Percentiles rank a stretch among this genome's conserved stretches.
Evolutionary conservation across 352 stramenopile genomes (phyloP).

Genomic region (Pythium insidiosum): DNA sequence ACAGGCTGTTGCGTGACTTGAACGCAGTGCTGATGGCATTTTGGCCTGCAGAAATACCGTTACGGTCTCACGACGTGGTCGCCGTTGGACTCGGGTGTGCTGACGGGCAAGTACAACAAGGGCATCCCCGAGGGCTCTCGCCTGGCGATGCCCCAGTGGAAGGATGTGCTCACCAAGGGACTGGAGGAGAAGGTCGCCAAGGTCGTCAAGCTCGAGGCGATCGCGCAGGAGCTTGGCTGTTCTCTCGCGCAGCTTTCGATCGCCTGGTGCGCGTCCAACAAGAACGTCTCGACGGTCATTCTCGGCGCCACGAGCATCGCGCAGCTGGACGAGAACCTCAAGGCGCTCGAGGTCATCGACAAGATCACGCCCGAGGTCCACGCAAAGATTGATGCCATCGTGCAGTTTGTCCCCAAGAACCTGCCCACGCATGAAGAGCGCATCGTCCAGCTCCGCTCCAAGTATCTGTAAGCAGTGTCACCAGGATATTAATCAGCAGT

Average conservation of each 20-base stretch:
- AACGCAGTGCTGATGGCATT: background rate
- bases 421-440: conserved; percentile 10
- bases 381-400: conserved; percentile 34
- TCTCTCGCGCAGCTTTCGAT: conserved; percentile 46
- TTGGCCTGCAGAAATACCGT: conserved; percentile 36
- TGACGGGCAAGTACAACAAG: conserved; percentile 82
- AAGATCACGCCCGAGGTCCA: conserved; percentile 44
- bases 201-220: conserved; percentile 29
- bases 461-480: conserved; percentile 9
- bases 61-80: conserved; percentile 71
- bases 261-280: conserved; percentile 42
- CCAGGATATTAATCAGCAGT: too few species aligned
- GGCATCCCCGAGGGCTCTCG: conserved; percentile 62
- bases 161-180: conserved; percentile 36
- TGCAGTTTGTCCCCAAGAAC: conserved; percentile 24
- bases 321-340: conserved; percentile 49
- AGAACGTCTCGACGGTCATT: conserved; percentile 45
- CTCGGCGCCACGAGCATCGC: conserved; percentile 36
- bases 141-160: conserved; percentile 42
- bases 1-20: background rate
- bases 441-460: conserved; percentile 13
- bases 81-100: conserved; percentile 50
- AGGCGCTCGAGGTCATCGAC: conserved; percentile 22
- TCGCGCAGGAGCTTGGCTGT: conserved; percentile 58
- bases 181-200: conserved; percentile 40